A percentile compares a stretch with the other conserved stretches of the same genome.
These are phyloP conservation scores for Amanita polypyramis DNA, from an alignment of 768 basidiomycete species.

Conservation along the genomic window DNA sequence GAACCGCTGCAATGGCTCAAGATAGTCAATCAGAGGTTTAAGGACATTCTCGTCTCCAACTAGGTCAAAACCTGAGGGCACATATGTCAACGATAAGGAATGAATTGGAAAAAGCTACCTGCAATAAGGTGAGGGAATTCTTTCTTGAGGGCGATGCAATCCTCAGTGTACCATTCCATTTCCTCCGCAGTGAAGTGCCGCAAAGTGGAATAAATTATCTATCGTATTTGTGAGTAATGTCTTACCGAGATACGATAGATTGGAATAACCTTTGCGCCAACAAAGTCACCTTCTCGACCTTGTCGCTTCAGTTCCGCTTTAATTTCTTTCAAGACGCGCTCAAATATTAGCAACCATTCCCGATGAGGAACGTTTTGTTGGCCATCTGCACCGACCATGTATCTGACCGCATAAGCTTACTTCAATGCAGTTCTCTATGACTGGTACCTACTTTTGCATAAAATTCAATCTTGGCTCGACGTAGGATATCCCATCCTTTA, in stretches of 20 bases:
- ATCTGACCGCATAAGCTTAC: slow-evolving; percentile 22
- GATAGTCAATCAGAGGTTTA: slow-evolving; percentile 51
- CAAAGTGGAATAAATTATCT: slow-evolving; percentile 68
- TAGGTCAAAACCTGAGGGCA: slow-evolving; percentile 56
- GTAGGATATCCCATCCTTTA: slow-evolving; percentile 66
- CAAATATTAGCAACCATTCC: slow-evolving; percentile 47
- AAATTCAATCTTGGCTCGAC: slow-evolving; percentile 64
- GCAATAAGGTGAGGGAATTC: slow-evolving; percentile 65
- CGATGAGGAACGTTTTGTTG: slow-evolving; percentile 46
- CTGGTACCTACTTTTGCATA: slow-evolving; percentile 32
- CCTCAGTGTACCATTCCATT: slow-evolving; percentile 58
- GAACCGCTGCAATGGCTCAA: slow-evolving; percentile 51
- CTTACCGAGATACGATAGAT: neutral
- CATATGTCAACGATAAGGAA: neutral
- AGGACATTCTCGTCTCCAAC: slow-evolving; percentile 65
- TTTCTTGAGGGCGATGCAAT: slow-evolving; percentile 64
- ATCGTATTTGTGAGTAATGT: neutral
- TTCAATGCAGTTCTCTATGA: neutral
- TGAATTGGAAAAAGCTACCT: slow-evolving; percentile 28
- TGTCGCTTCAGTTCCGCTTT: slow-evolving; percentile 37
- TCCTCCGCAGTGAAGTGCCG: slow-evolving; percentile 44
- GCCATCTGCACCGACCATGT: slow-evolving; percentile 48
- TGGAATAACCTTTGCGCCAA: slow-evolving; percentile 49
- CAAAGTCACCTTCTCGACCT: slow-evolving; percentile 50
- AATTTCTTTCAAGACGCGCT: slow-evolving; percentile 39